Percentiles rank a stretch among this genome's conserved stretches.
Evolutionary conservation across 2,329 filamentous ascomycete species (phyloP).

Genomic region (Talaromyces sp.): DNA sequence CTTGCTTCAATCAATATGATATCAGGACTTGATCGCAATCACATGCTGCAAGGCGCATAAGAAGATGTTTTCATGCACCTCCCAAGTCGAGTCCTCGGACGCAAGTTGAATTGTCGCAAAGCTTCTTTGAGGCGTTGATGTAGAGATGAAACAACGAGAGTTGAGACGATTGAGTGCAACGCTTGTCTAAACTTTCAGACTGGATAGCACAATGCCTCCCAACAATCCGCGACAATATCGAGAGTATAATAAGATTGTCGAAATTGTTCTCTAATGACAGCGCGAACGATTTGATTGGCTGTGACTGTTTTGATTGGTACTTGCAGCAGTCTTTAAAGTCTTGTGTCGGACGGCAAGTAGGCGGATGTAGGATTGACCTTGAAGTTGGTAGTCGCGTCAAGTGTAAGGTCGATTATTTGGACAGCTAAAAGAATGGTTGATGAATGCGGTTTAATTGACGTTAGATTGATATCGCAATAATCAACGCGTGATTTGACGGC

Average conservation of each 20-base stretch:
- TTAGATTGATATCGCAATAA: neutral
- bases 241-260: neutral
- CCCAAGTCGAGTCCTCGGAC: neutral
- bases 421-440: neutral
- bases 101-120: neutral
- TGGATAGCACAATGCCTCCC: neutral
- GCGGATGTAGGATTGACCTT: neutral
- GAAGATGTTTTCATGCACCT: neutral
- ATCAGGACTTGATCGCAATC: neutral
- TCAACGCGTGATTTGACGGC: conserved; percentile 8
- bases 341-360: neutral
- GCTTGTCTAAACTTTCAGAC: neutral
- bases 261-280: neutral
- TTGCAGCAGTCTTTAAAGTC: neutral
- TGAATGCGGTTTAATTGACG: neutral
- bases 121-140: neutral
- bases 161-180: neutral
- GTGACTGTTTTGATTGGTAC: neutral
- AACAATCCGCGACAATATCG: neutral
- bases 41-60: neutral
- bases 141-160: neutral
- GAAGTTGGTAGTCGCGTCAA: neutral
- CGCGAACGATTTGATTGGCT: conserved; percentile 9
- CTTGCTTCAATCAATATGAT: neutral
- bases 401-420: neutral